Conservation (phyloP, 129 eudicot genomes). For the Calendula officinalis region DNA sequence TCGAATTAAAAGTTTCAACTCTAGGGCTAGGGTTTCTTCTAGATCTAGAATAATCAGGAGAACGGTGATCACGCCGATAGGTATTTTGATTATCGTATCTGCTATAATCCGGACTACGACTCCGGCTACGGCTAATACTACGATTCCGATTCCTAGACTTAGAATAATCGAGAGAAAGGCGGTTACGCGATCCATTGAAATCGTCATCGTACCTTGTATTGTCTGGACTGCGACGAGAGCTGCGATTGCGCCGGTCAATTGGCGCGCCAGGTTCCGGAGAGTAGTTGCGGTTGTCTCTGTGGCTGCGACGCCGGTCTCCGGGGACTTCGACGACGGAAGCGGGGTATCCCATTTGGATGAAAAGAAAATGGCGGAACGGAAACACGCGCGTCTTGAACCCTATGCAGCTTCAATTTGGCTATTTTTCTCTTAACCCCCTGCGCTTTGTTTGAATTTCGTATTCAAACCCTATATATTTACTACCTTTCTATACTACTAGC, state of each 20-base stretch:
- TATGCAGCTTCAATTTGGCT: too few species aligned
- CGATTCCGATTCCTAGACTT: constrained; percentile 28
- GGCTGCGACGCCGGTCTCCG: constrained; percentile 35
- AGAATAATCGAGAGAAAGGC: constrained; percentile 34
- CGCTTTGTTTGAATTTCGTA: too few species aligned
- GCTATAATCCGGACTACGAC: constrained; percentile 58
- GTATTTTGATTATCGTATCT: constrained; percentile 37
- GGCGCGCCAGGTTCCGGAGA: constrained; percentile 35
- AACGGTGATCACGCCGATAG: constrained; percentile 36
- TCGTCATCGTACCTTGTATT: constrained; percentile 42
- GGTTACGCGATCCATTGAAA: constrained; percentile 25
- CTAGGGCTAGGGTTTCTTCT: constrained; percentile 57
- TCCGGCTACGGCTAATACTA: constrained; percentile 49
- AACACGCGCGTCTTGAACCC: too few species aligned
- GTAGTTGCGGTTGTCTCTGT: constrained; percentile 20
- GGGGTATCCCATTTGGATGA: constrained; percentile 41
- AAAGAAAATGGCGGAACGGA: too few species aligned
- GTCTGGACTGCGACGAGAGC: constrained; percentile 38
- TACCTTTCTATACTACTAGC: too few species aligned
- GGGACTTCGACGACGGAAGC: constrained; percentile 55
- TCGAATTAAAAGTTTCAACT: constrained; percentile 19
- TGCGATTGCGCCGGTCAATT: constrained; percentile 31
- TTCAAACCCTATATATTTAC: too few species aligned
- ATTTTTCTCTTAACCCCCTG: too few species aligned
- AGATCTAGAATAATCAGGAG: constrained; percentile 59